phyloP scores from a whole-genome alignment of 1,284 basidiomycete species.

The Irpex lacteus region DNA sequence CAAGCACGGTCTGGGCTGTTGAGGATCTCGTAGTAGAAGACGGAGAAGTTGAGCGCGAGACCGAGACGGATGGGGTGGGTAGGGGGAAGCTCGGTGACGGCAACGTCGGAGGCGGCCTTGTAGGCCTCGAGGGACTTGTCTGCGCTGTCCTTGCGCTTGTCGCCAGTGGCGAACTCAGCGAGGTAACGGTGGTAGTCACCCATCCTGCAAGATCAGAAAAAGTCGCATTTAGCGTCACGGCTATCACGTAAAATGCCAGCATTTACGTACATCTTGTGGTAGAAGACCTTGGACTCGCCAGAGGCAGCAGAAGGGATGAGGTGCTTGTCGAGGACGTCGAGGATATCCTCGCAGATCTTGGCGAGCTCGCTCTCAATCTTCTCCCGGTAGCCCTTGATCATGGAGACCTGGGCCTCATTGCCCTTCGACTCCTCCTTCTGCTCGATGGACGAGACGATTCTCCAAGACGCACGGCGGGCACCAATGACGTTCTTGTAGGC shows the following conservation, averaged over 20 bases:
- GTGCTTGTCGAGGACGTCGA: slow-evolving; percentile 98
- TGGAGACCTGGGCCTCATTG: slow-evolving; percentile 94
- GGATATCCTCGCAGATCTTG: slow-evolving; percentile 99
- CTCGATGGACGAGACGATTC: slow-evolving; percentile 99
- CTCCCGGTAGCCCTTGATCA: slow-evolving; percentile 99
- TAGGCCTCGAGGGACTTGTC: slow-evolving; percentile 99
- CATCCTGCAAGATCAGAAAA: slow-evolving; percentile 66
- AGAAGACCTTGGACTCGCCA: slow-evolving; percentile 99
- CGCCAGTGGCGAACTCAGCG: slow-evolving; percentile 98
- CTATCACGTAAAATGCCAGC: background rate
- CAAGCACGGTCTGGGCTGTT: slow-evolving; percentile 99
- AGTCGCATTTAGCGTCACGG: slow-evolving; percentile 9
- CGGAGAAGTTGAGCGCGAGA: slow-evolving; percentile 99
- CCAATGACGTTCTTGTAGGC: slow-evolving; percentile 99
- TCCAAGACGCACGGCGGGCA: slow-evolving; percentile 98
- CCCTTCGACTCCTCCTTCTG: slow-evolving; percentile 99
- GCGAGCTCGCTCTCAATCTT: slow-evolving; percentile 98
- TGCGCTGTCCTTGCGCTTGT: slow-evolving; percentile 97
- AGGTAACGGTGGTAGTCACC: slow-evolving; percentile 99
- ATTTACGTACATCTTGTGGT: slow-evolving; percentile 96
- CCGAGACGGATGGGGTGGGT: slow-evolving; percentile 99
- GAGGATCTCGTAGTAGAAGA: slow-evolving; percentile 99
- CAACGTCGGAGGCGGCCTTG: slow-evolving; percentile 99
- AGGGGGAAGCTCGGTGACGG: slow-evolving; percentile 95
- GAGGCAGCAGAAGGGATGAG: slow-evolving; percentile 97